Percentiles rank a stretch among this genome's conserved stretches.
phyloP scores from a whole-genome alignment of 305 asterid species.

The Vinca major region DNA sequence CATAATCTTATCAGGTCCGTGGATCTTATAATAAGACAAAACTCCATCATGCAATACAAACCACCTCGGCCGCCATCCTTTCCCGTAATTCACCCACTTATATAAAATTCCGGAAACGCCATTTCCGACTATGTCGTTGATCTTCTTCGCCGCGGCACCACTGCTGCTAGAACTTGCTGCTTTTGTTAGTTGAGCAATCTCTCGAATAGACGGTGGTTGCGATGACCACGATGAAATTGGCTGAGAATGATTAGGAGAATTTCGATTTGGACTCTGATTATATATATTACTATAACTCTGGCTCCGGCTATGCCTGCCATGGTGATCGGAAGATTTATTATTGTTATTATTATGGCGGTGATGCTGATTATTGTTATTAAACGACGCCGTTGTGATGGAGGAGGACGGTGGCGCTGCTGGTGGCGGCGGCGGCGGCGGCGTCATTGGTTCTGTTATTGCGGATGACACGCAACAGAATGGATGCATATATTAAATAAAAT shows the following conservation, averaged over 20 bases:
- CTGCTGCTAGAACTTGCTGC: constrained; percentile 29
- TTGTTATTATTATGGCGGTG: constrained; percentile 2
- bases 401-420: neutral
- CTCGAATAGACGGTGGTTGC: constrained; percentile 26
- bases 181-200: constrained; percentile 18
- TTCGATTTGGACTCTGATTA: constrained; percentile 27
- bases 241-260: constrained; percentile 8
- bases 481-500: constrained; percentile 37
- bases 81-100: constrained; percentile 97
- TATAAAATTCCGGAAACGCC: constrained; percentile 73
- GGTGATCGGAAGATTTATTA: constrained; percentile 1
- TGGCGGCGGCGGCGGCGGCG: constrained; percentile 24
- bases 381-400: constrained; percentile 14
- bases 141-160: constrained; percentile 35
- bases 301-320: neutral
- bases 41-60: constrained; percentile 95
- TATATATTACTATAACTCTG: constrained; percentile 4
- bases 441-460: constrained; percentile 29
- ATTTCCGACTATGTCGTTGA: constrained; percentile 77
- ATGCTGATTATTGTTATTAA: constrained; percentile 15
- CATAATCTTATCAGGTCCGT: constrained; percentile 77
- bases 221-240: constrained; percentile 1
- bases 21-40: constrained; percentile 88
- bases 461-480: constrained; percentile 61
- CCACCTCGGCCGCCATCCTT: constrained; percentile 98